Percentiles rank a stretch among this genome's conserved stretches.
phyloP scores from a whole-genome alignment of 2,329 filamentous ascomycete species.

The Dactylellina parvicollis region DNA sequence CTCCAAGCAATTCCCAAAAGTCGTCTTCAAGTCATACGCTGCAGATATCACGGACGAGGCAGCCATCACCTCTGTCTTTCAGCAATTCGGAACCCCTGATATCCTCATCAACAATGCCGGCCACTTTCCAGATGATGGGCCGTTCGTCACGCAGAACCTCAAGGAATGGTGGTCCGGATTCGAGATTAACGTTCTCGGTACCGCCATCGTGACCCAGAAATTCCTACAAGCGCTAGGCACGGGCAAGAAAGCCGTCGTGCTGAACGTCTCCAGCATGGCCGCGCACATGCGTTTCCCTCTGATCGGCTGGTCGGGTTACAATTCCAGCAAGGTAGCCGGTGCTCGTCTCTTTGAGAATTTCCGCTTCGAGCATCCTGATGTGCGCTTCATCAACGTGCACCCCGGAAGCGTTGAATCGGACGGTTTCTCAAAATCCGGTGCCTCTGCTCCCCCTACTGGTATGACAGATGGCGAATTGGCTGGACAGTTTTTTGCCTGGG shows the following conservation, averaged over 20 bases:
- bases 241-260: neutral
- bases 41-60: neutral
- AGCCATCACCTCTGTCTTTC: neutral
- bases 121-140: neutral
- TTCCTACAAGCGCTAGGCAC: neutral
- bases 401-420: neutral
- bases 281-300: neutral
- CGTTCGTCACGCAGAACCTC: neutral
- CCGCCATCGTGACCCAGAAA: neutral
- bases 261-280: neutral
- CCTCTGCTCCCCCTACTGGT: neutral
- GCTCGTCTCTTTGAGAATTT: neutral
- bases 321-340: neutral
- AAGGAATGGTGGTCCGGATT: neutral
- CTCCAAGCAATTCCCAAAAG: neutral
- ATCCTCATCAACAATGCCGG: neutral
- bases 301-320: neutral
- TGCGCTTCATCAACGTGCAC: neutral
- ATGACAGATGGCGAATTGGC: neutral
- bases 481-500: neutral
- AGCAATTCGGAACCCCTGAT: neutral
- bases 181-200: constrained; percentile 1
- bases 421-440: neutral
- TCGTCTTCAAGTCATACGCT: neutral
- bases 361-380: neutral